phyloP scores from a whole-genome alignment of 495 filamentous ascomycete genomes.

The Talaromyces thailandensis region DNA sequence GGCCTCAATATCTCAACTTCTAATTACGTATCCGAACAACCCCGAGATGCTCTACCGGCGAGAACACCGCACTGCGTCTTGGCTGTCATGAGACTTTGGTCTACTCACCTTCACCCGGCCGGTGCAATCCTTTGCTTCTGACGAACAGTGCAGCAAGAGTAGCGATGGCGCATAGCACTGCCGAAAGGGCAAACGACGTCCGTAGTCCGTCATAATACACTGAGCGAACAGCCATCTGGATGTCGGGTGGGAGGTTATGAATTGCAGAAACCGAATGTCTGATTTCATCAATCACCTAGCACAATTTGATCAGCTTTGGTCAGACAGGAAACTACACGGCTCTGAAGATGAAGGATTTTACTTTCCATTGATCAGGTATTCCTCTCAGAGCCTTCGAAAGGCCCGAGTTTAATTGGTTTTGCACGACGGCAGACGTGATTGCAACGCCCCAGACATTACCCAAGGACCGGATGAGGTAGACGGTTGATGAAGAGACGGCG shows the following conservation, averaged over 20 bases:
- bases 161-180: conserved; percentile 39
- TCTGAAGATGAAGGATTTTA: conserved; percentile 33
- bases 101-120: neutral
- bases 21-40: neutral
- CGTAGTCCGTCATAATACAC: conserved; percentile 51
- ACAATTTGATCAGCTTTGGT: conserved; percentile 11
- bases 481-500: conserved; percentile 54
- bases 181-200: conserved; percentile 46
- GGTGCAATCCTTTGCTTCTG: conserved; percentile 32
- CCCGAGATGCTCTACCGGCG: neutral
- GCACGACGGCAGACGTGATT: conserved; percentile 51
- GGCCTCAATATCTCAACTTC: neutral
- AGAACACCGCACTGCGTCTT: neutral
- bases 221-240: conserved; percentile 49
- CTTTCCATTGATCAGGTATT: conserved; percentile 59
- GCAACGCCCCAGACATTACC: conserved; percentile 59
- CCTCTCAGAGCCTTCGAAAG: conserved; percentile 48
- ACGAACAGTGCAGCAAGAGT: conserved; percentile 43
- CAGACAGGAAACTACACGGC: neutral
- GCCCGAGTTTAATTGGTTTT: conserved; percentile 51
- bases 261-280: conserved; percentile 51
- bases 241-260: conserved; percentile 42
- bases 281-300: conserved; percentile 50
- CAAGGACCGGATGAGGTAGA: conserved; percentile 54
- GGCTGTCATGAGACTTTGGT: neutral